phyloP scores from a whole-genome alignment of 768 basidiomycete genomes.

The Lactarius akahatsu region DNA sequence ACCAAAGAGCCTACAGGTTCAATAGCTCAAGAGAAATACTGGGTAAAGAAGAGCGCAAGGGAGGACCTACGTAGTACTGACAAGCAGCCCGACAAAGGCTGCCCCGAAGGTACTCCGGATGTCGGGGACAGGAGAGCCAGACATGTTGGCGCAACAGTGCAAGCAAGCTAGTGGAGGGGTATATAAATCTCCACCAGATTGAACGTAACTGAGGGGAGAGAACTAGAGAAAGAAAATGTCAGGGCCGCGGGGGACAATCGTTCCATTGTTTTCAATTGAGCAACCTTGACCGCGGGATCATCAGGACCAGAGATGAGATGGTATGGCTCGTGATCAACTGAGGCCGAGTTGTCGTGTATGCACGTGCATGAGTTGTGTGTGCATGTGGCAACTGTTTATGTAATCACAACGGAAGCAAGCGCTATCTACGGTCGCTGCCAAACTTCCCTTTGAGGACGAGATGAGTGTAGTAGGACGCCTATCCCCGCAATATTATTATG shows the following conservation, averaged over 20 bases:
- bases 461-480: too few species aligned
- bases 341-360: too few species aligned
- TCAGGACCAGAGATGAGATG: too few species aligned
- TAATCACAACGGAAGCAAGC: too few species aligned
- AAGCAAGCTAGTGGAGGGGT: neutral
- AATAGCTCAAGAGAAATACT: neutral
- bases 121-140: neutral
- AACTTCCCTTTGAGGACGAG: too few species aligned
- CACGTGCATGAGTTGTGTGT: too few species aligned
- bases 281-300: too few species aligned
- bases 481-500: too few species aligned
- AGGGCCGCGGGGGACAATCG: too few species aligned
- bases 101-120: neutral
- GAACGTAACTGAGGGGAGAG: neutral
- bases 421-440: too few species aligned
- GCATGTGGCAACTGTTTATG: too few species aligned
- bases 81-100: neutral
- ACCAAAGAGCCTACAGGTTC: neutral
- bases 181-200: neutral
- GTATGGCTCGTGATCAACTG: too few species aligned
- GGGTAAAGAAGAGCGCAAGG: neutral
- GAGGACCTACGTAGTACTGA: neutral
- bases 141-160: neutral
- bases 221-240: neutral
- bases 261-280: neutral